Evolutionary conservation across 495 filamentous ascomycete genomes (phyloP), one percentile per base, ranked within the genome.

Genomic region (Friedmanniomyces endolithicus): DNA sequence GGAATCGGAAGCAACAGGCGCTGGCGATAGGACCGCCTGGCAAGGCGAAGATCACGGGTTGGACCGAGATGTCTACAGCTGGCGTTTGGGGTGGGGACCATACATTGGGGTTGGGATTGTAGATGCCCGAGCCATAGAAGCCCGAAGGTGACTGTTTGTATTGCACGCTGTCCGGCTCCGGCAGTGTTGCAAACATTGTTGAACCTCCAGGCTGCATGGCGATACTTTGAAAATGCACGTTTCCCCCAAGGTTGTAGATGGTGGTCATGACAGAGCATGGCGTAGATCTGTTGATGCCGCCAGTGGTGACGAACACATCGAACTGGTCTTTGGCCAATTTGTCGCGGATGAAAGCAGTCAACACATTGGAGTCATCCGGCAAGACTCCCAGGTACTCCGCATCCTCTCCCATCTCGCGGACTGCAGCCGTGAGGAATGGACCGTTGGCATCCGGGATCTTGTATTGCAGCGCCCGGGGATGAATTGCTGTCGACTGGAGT

Each of bases 361-460:
- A 17, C 19, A 56, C 34, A 6, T 43, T 19, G 29, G 34, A 11
- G 29, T 56, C 25, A 16, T 41, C 33, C 1, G 46, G 46, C 12
- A 50, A 6, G 2, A 31, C 35, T 2, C 54, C 54, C 11, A 50
- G 39, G 41, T 50, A 56, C 23, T 17, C 22, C 6, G 27, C 54
- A 24, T 56, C 54, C 11, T 47, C 35, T 4, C 54, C 54, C 48
- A 44, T 51, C 35, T 56, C 48, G 11, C 54, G 54, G n/a, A 56
- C 22, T 11, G 54, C 48, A 23, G 54, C 54, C 4, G 45, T 45
- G 31, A 56, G 46, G 39, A 50, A 56, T 17, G 45, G 47, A 17
- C 54, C 54, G 39, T 40, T 51, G 20, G 48, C 48, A 37, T 56
- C 54, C 16, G 54, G 46, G 9, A 56, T 44, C 48, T 45, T 56